Base-by-base conservation (phyloP, 495 filamentous ascomycete genomes). In the Aspergillus wentii region DNA sequence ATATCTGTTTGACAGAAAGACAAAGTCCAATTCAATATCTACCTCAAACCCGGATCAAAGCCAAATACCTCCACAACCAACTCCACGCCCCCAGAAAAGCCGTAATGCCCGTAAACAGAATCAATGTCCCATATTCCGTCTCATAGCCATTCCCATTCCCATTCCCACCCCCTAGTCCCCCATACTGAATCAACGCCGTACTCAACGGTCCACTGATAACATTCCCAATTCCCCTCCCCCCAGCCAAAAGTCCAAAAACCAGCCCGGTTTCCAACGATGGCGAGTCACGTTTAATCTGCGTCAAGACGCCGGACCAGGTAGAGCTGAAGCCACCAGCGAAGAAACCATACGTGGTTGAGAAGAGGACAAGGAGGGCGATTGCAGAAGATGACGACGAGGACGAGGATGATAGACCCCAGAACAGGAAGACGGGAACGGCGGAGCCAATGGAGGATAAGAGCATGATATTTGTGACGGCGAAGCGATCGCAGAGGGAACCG, bases 331-430 rank as follows among this genome's bases (percentile, higher is more conserved):
- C 73, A 21, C 82, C 80, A 0, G 80, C 81, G 44, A 83, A 86
- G 39, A 86, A 66, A 3, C 85, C 85, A 56, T 84, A 88, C 2
- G 76, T 54, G 5, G 87, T 47, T 15, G 73, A 76, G 46, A 88
- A 89, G 16, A 80, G 31, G 27, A 73, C 76, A n/a, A 89, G 66
- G 26, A 78, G 56, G 0, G 73, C 62, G 23, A 84, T 45, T 0
- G 64, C 70, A 0, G 41, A 1, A 23, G 72, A 49, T 55, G 40
- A 42, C 1, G 47, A 30, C 7, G 58, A 53, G 3, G 36, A 6
- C 28, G 35, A 40, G 5, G 48, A 47, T 11, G 57, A 52, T 16
- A 86, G 47, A 0, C 83, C 83, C 85, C 85, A 88, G 26, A 86
- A 60, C 5, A 87, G 44, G 37, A 88, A 75, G 0, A 83, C 73